phyloP scores from a whole-genome alignment of 768 basidiomycete genomes.

The Infundibulicybe gibba region DNA sequence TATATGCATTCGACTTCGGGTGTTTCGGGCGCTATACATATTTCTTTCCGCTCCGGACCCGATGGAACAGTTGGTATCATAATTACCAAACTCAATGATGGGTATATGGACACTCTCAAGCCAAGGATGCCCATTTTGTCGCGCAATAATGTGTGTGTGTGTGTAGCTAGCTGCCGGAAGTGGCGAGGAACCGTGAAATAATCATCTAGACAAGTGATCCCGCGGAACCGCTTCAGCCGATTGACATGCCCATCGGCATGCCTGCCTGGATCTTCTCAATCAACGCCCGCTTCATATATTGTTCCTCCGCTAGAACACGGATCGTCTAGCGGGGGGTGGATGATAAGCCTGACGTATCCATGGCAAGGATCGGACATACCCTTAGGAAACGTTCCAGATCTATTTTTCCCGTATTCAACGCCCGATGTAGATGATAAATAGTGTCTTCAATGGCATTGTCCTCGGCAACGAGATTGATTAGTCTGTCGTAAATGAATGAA shows the following conservation, averaged over 20 bases:
- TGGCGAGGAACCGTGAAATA: conserved; percentile 18
- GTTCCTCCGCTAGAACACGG: conserved; percentile 88
- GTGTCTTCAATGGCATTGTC: conserved; percentile 99
- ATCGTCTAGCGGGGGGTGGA: conserved; percentile 51
- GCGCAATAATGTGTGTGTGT: too few species aligned
- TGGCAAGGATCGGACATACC: conserved; percentile 41
- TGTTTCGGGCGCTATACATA: too few species aligned
- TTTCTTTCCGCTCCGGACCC: too few species aligned
- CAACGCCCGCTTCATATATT: conserved; percentile 94
- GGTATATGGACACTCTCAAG: too few species aligned
- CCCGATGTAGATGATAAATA: conserved; percentile 93
- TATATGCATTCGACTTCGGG: too few species aligned
- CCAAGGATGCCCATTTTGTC: too few species aligned
- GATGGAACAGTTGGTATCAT: too few species aligned
- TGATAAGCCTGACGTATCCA: conserved; percentile 6
- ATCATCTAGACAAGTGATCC: not conserved
- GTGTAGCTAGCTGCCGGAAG: conserved; percentile 18
- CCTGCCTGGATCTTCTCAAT: conserved; percentile 83
- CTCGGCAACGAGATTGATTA: conserved; percentile 97
- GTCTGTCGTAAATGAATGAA: conserved; percentile 37
- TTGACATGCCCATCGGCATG: conserved; percentile 46
- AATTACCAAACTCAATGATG: too few species aligned
- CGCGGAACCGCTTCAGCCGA: conserved; percentile 9
- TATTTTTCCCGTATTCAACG: conserved; percentile 85
- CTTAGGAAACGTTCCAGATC: conserved; percentile 94